phyloP scores from a whole-genome alignment of 2,329 filamentous ascomycete genomes.

The Cryphonectria parasitica region DNA sequence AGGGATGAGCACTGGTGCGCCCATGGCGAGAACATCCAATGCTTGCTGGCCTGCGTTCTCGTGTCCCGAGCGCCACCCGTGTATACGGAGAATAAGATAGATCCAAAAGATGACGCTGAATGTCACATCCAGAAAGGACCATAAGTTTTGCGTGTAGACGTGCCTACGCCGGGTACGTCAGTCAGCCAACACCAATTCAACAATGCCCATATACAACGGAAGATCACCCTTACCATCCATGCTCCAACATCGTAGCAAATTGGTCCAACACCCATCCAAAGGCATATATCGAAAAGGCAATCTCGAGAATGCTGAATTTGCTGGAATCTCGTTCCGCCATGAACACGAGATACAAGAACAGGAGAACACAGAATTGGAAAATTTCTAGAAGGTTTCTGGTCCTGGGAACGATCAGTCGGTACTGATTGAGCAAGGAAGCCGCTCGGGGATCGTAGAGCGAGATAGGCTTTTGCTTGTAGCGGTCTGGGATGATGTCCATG shows the following conservation, averaged over 20 bases:
- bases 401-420: slow-evolving; percentile 79
- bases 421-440: slow-evolving; percentile 80
- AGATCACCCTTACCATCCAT: slow-evolving; percentile 58
- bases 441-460: slow-evolving; percentile 78
- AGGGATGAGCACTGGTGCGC: slow-evolving; percentile 76
- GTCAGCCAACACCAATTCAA: slow-evolving; percentile 41
- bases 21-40: slow-evolving; percentile 78
- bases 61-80: slow-evolving; percentile 59
- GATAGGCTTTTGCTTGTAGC: slow-evolving; percentile 83
- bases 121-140: slow-evolving; percentile 83
- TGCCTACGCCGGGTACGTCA: slow-evolving; percentile 54
- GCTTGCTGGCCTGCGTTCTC: slow-evolving; percentile 64
- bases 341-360: slow-evolving; percentile 70
- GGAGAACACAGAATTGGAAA: slow-evolving; percentile 71
- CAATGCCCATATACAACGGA: background rate
- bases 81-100: slow-evolving; percentile 70
- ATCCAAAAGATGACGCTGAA: slow-evolving; percentile 73
- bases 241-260: slow-evolving; percentile 75
- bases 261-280: slow-evolving; percentile 81
- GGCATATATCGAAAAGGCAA: slow-evolving; percentile 72
- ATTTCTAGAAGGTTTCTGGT: slow-evolving; percentile 78
- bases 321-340: slow-evolving; percentile 71
- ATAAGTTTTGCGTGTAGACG: slow-evolving; percentile 85
- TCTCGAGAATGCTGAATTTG: slow-evolving; percentile 60
- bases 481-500: slow-evolving; percentile 82